Conservation (phyloP, 2,329 filamentous ascomycete species). For the Aspergillus phoenicis region DNA sequence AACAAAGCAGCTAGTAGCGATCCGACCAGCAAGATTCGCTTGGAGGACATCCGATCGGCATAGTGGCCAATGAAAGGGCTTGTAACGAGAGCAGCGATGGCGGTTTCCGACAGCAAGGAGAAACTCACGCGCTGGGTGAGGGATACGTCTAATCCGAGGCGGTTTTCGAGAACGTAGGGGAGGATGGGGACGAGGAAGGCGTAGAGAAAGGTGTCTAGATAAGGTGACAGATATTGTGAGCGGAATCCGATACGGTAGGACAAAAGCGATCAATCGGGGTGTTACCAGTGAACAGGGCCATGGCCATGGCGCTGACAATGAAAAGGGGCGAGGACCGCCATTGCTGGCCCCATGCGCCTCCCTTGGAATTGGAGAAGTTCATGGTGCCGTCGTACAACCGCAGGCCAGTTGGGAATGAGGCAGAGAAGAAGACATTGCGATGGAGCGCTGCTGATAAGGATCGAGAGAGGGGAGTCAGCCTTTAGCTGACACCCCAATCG, state of each 20-base stretch:
- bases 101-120: constrained; percentile 28
- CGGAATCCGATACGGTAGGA: background rate
- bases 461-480: background rate
- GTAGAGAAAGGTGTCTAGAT: constrained; percentile 32
- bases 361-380: constrained; percentile 11
- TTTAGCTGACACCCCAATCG: background rate
- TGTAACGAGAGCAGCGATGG: constrained; percentile 25
- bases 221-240: background rate
- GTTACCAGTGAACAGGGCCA: constrained; percentile 28
- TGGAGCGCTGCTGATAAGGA: constrained; percentile 1
- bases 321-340: constrained; percentile 29
- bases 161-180: constrained; percentile 30
- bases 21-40: constrained; percentile 24
- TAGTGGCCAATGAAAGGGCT: constrained; percentile 29
- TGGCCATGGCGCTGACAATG: constrained; percentile 27
- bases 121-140: constrained; percentile 31
- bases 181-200: constrained; percentile 37
- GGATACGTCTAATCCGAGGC: constrained; percentile 26
- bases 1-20: constrained; percentile 25
- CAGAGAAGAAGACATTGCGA: constrained; percentile 7
- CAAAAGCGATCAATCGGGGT: background rate
- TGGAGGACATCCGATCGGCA: constrained; percentile 23
- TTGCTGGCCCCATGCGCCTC: constrained; percentile 21
- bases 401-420: background rate
- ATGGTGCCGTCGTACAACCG: constrained; percentile 5